Evolutionary conservation across 495 filamentous ascomycete genomes (phyloP), one percentile per base, ranked within the genome.

Genomic region (Hyaloscypha variabilis): DNA sequence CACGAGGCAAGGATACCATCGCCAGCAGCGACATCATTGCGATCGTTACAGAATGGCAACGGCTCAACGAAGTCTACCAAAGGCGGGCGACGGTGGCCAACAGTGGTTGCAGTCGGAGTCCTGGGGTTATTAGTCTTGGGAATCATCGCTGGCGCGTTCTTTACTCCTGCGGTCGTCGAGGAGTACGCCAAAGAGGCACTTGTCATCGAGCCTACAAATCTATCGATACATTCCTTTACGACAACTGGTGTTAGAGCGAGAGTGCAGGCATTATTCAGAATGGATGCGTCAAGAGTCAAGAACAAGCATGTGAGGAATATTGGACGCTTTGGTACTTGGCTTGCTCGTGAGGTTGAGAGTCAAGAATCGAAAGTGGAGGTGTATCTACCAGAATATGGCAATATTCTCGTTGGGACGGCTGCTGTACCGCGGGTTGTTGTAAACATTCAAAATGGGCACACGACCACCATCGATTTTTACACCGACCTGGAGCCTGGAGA

Each of bases 201-300:
- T 24, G 85, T 93, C 5, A 85, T 98, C 68, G 85, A 93, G 67
- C 89, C 95, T 0, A 91, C 87, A 2, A 87, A 87, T 71, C 77
- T 99, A 6, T 92, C 92, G 1, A 85, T 99, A 59, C 89, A 94
- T 53, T 91, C 87, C 8, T 89, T 96, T 58, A 97, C 94, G 0
- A 66, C 82, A 8, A 81, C 85, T 58, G 96, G 95, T 0, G 85
- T 97, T 13, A 85, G 80, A 53, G 89, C 90, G 58, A 88, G 92
- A 64, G 80, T 99, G 29, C 87, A 91, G 69, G 94, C 91, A 1
- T 87, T 90, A 21, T 91, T 98, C 63, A 77, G 79, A 17, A 83
- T 99, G 54, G 92, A 97, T 72, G 91, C 88, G 0, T 80, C 79
- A 50, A 86, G 88, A 42, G 91, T 97, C 11, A 76, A 82, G 68